Conservation (phyloP, 148 eudicot species). For the Vaccinium vitisidaea region DNA sequence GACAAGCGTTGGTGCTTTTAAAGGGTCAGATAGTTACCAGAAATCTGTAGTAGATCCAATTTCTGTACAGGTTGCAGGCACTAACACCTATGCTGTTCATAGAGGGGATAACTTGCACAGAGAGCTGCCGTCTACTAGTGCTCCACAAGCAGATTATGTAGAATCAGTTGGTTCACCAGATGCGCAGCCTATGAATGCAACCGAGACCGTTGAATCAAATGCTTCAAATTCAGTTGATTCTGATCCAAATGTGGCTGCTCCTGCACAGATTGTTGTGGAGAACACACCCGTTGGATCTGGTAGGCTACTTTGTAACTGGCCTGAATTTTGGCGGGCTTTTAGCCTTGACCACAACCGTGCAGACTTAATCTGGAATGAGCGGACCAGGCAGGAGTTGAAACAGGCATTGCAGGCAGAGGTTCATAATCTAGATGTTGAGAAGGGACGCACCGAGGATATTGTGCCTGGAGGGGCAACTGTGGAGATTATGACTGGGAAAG, state of each 20-base stretch:
- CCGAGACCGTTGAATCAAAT: slow-evolving; percentile 36
- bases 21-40: slow-evolving; percentile 43
- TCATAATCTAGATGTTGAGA: slow-evolving; percentile 91
- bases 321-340: slow-evolving; percentile 98
- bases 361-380: slow-evolving; percentile 97
- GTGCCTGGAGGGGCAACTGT: slow-evolving; percentile 61
- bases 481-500: slow-evolving; percentile 51
- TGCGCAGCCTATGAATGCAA: slow-evolving; percentile 31
- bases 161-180: slow-evolving; percentile 43
- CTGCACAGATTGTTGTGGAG: slow-evolving; percentile 97
- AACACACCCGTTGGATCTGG: slow-evolving; percentile 91
- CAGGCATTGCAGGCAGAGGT: slow-evolving; percentile 93
- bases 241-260: slow-evolving; percentile 59
- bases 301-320: slow-evolving; percentile 92
- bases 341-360: slow-evolving; percentile 98
- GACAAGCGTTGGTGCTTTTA: slow-evolving; percentile 29
- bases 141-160: slow-evolving; percentile 39
- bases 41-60: slow-evolving; percentile 34
- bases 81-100: slow-evolving; percentile 37
- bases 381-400: slow-evolving; percentile 89
- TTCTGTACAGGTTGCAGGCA: slow-evolving; percentile 34
- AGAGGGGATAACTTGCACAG: slow-evolving; percentile 45
- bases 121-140: slow-evolving; percentile 36
- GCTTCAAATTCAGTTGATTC: slow-evolving; percentile 36
- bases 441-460: slow-evolving; percentile 91